Evolutionary conservation across 2,329 filamentous ascomycete species (phyloP), one percentile per base, ranked within the genome.

Genomic region (Pseudogymnoascus sp.): DNA sequence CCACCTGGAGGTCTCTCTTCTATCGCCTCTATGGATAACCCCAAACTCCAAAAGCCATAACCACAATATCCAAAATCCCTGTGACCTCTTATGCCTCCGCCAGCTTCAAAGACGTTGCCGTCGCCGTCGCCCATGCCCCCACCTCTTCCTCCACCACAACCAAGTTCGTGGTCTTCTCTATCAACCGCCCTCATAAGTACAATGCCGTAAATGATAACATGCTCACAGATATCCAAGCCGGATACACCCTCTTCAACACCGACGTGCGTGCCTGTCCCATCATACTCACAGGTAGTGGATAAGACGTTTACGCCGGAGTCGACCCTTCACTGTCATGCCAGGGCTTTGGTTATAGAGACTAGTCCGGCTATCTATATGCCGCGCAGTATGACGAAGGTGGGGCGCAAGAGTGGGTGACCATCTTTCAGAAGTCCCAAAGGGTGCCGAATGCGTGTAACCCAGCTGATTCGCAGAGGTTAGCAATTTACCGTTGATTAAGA

Each of bases 371-470:
- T 29, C 26, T 29, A 29, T 7, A 4, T 29, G 26, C 26, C 26
- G 26, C 26, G 26, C 5, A 37, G 33, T 19, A 40, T 7, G 17
- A 21, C 4, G 38, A 65, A 64, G 9, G 21, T 29, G 33, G 64
- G 64, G 33, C 29, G 44, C 31, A 61, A 63, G 62, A 62, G 60
- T 35, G 61, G 42, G 42, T 26, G 17, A 10, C 59, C 11, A 29
- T 37, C 31, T 59, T 63, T 74, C 65, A 77, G 59, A 77, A 77
- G 67, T 76, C 75, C 75, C 75, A 77, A 19, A 76, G 68, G 4
- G 75, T 77, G 37, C 75, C 75, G 56, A 77, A 77, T 4, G 74
- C 75, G 59, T 76, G 71, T 64, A 77, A 63, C 13, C 75, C 74
- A 65, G 72, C 75, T 76, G 42, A 11, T 38, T 33, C 29, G 6